A percentile compares a stretch with the other conserved stretches of the same genome.
phyloP scores from a whole-genome alignment of 768 basidiomycete species.

The Termitomyces sp. region DNA sequence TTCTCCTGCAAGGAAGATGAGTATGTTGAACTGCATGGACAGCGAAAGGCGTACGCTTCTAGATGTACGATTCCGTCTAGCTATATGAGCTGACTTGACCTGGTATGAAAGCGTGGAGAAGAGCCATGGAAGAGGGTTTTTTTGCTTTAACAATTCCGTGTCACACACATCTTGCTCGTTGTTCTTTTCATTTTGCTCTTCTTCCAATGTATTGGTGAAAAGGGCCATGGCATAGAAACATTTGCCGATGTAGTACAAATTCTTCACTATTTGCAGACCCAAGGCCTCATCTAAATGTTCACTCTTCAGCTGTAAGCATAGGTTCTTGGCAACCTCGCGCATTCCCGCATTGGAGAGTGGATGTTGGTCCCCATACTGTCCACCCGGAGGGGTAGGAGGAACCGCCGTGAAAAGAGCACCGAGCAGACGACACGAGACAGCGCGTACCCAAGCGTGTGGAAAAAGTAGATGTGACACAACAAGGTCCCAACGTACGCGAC shows the following conservation, averaged over 20 bases:
- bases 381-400: slow-evolving; percentile 32
- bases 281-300: slow-evolving; percentile 66
- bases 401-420: slow-evolving; percentile 61
- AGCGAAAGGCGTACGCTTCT: slow-evolving; percentile 32
- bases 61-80: slow-evolving; percentile 49
- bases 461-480: slow-evolving; percentile 69
- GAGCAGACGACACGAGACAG: slow-evolving; percentile 69
- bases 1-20: slow-evolving; percentile 42
- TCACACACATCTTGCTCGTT: slow-evolving; percentile 22
- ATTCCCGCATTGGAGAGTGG: slow-evolving; percentile 53
- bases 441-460: slow-evolving; percentile 94
- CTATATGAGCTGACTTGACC: slow-evolving; percentile 68
- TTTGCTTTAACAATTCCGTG: slow-evolving; percentile 22
- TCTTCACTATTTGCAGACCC: slow-evolving; percentile 86
- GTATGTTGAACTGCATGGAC: neutral
- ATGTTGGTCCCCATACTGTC: slow-evolving; percentile 25
- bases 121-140: slow-evolving; percentile 78
- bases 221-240: slow-evolving; percentile 53
- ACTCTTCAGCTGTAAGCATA: slow-evolving; percentile 77
- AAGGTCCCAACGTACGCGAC: slow-evolving; percentile 53
- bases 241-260: slow-evolving; percentile 89
- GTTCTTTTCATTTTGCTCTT: slow-evolving; percentile 24
- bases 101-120: slow-evolving; percentile 94
- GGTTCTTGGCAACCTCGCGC: slow-evolving; percentile 65
- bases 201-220: slow-evolving; percentile 17